phyloP scores from a whole-genome alignment of 2,329 filamentous ascomycete genomes.

The Escovopsis sp. region DNA sequence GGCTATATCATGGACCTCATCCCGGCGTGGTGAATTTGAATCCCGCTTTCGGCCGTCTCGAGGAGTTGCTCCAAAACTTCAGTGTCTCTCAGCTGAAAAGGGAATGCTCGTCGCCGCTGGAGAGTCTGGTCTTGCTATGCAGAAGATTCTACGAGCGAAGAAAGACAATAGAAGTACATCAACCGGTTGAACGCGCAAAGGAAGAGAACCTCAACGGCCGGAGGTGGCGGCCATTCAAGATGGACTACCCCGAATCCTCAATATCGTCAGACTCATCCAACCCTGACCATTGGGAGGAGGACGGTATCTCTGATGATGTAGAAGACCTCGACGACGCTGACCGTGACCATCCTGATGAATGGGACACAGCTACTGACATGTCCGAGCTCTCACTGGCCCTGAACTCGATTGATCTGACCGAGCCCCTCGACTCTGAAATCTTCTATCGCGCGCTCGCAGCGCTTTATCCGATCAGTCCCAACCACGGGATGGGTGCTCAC shows the following conservation, averaged over 20 bases:
- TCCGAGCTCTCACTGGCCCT: not conserved
- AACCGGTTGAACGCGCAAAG: not conserved
- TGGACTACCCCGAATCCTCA: not conserved
- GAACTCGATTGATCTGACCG: too few relatives aligned
- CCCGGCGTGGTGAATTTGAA: constrained; percentile 11
- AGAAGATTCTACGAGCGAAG: constrained; percentile 19
- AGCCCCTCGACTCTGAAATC: too few relatives aligned
- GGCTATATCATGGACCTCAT: constrained; percentile 18
- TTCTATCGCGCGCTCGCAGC: too few relatives aligned
- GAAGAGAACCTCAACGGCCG: not conserved
- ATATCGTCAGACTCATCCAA: not conserved
- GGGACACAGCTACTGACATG: not conserved
- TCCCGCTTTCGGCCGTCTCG: constrained; percentile 13
- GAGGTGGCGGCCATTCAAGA: not conserved
- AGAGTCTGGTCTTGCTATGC: constrained; percentile 19
- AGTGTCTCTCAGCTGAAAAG: constrained; percentile 13
- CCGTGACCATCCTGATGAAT: too few relatives aligned
- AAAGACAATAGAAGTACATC: not conserved
- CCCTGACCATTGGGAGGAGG: too few relatives aligned
- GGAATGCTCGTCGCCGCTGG: constrained; percentile 10
- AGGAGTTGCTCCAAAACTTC: constrained; percentile 15
- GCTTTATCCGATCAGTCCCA: too few relatives aligned
- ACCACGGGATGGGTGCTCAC: too few relatives aligned
- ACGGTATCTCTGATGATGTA: too few relatives aligned
- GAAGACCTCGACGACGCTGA: too few relatives aligned